Base-by-base conservation (phyloP, 179 eudicot species). In the Spinacia oleracea region DNA sequence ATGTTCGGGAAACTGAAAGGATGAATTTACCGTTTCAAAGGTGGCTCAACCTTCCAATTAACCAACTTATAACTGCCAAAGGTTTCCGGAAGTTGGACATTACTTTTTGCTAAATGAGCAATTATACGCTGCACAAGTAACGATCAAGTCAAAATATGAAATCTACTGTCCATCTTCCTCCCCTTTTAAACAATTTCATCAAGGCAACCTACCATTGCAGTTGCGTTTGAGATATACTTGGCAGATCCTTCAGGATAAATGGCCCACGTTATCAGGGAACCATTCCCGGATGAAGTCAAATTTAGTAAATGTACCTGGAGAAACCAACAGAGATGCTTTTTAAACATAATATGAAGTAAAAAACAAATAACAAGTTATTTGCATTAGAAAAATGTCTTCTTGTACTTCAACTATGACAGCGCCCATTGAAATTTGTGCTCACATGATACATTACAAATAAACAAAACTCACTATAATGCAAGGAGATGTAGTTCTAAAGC, bases 301-400 rank as follows among this genome's bases (percentile, higher is more conserved):
- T 92, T 91, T 83, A 90, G 68, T 70, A 88, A 64, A 71, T 84
- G 91, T 77, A 96, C 90, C 99, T 96, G 92, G 59, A 85, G 68
- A 87, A 82, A 16, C 81, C 77, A 48, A 66, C 50, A 73, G 21
- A 23, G 23, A 34, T 56, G 67, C 64, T 77, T 68, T 25, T 75
- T 35, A 65, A 27, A 35, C 21, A 40, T 62, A 53, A 74, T 56
- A 76, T 66, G 16, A 70, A 73, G 66, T 35, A n/a, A 29, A 72
- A 27, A 38, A 21, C 14, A 50, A 5, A 9, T 1, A 31, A 29
- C 32, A 40, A 12, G 50, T 3, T 20, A 51, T 51, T 3, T 51
- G 45, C 16, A 32, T 32, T 50, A 20, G 2, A 5, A 50, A 29
- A 48, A 50, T 20, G 45, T 31, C 16, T 16, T 32, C 75, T 72